Conservation (phyloP, 1,139 yeast species). For the Pichia sp. region DNA sequence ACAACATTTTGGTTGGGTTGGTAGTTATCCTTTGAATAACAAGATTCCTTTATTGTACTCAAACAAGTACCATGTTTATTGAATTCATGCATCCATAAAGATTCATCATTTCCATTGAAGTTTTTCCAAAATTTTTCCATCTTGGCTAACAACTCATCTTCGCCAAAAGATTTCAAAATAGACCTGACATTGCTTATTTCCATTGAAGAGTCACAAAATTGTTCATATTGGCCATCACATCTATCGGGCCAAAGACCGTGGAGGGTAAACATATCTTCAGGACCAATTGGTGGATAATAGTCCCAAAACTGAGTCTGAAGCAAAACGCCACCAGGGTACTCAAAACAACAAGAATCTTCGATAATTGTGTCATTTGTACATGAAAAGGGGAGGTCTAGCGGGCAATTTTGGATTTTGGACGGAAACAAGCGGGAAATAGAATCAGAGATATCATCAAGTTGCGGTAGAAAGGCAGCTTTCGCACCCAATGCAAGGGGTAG, state of each 20-base stretch:
- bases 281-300: slow-evolving; percentile 75
- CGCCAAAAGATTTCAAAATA: slow-evolving; percentile 43
- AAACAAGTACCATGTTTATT: slow-evolving; percentile 95
- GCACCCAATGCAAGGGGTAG: too few relatives aligned
- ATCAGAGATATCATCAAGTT: too few relatives aligned
- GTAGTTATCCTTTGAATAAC: slow-evolving; percentile 38
- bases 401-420: slow-evolving; percentile 34
- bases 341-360: slow-evolving; percentile 71
- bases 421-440: not conserved
- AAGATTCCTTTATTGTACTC: slow-evolving; percentile 63
- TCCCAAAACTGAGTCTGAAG: slow-evolving; percentile 95
- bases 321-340: slow-evolving; percentile 79
- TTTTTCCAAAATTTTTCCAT: slow-evolving; percentile 73
- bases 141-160: slow-evolving; percentile 42
- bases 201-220: slow-evolving; percentile 64
- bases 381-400: slow-evolving; percentile 57
- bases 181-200: slow-evolving; percentile 46
- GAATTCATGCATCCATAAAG: slow-evolving; percentile 87
- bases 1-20: slow-evolving; percentile 54
- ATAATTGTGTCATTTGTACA: slow-evolving; percentile 41
- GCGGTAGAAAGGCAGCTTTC: too few relatives aligned
- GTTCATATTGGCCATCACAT: slow-evolving; percentile 67
- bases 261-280: slow-evolving; percentile 67
- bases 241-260: slow-evolving; percentile 86
- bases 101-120: slow-evolving; percentile 63